Evolutionary conservation across 1,284 basidiomycete species (phyloP).

Genomic region (Trametes sp.): DNA sequence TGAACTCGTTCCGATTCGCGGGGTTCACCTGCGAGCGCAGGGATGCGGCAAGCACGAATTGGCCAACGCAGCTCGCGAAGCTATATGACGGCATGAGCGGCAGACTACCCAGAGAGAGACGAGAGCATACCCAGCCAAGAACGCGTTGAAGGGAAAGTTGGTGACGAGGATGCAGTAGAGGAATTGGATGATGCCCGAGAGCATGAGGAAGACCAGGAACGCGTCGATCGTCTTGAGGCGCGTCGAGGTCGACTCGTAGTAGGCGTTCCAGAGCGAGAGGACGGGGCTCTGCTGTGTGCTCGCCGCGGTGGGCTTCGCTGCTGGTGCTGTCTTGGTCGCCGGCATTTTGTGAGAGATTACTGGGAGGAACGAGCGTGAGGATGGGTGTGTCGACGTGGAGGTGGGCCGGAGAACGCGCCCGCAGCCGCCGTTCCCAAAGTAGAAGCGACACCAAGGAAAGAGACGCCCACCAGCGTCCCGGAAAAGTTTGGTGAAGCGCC

Average conservation of each 20-base stretch:
- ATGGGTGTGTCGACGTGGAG: constrained; percentile 34
- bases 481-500: constrained; percentile 35
- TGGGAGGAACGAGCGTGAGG: constrained; percentile 28
- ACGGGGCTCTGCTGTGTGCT: constrained; percentile 52
- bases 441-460: constrained; percentile 13
- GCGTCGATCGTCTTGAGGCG: constrained; percentile 94
- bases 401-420: constrained; percentile 18
- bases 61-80: constrained; percentile 93
- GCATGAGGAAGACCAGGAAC: constrained; percentile 92
- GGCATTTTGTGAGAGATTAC: constrained; percentile 34
- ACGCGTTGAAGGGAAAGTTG: constrained; percentile 97
- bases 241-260: constrained; percentile 79
- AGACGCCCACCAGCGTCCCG: constrained; percentile 28
- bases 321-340: constrained; percentile 17
- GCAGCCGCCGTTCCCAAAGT: constrained; percentile 24
- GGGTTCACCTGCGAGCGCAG: constrained; percentile 94
- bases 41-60: constrained; percentile 95
- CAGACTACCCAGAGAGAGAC: background rate
- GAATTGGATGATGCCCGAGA: constrained; percentile 92
- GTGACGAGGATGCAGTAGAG: constrained; percentile 91
- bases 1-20: constrained; percentile 81
- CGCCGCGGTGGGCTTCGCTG: constrained; percentile 29
- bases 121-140: constrained; percentile 86
- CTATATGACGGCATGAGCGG: constrained; percentile 49
- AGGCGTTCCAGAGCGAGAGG: constrained; percentile 77